Evolutionary conservation across 176 grass and related monocot species (phyloP), one percentile per base, ranked within the genome.

Genomic region (Saccharum officinarum): DNA sequence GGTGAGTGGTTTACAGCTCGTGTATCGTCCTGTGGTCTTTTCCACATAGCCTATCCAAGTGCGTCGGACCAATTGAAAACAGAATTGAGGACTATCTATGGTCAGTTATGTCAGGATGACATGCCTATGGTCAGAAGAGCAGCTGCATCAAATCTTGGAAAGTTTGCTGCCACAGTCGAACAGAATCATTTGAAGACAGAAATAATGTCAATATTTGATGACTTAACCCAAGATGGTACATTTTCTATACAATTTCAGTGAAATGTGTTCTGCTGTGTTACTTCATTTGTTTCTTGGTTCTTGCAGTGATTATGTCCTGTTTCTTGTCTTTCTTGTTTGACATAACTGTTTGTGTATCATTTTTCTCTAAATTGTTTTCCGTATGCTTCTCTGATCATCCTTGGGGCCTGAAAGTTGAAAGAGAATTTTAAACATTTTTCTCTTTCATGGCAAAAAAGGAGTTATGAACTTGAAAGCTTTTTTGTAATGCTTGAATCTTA

Each of bases 121-220:
- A 95, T 95, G 91, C 96, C 96, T 88, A 98, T 98, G 96, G 95
- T 98, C 14, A 84, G 95, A 86, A 92, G 95, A 74, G 91, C 95
- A 57, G 95, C 92, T 80, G 95, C 93, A 82, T 93, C 95, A 23
- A 98, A 93, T 80, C 92, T 98, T 45, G 93, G 95, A 77, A 98
- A 93, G 69, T 98, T 98, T 88, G 87, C 93, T 8, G 95, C 95
- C 41, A 98, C 95, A 16, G 63, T 98, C 68, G 95, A 98, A 84
- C 89, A 88, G 14, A 84, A 13, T 67, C 82, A 90, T 90, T 82
- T 98, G 54, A 95, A 93, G 89, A 85, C 80, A 61, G 91, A 98
- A 75, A 87, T 98, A 23, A 89, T 98, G 87, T 95, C 93, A n/a
- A 98, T 98, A 72, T 98, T 98, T 77, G 89, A 93, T 78, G 93